phyloP scores from a whole-genome alignment of 345 rosid genomes.

The Melastoma malabathricum region DNA sequence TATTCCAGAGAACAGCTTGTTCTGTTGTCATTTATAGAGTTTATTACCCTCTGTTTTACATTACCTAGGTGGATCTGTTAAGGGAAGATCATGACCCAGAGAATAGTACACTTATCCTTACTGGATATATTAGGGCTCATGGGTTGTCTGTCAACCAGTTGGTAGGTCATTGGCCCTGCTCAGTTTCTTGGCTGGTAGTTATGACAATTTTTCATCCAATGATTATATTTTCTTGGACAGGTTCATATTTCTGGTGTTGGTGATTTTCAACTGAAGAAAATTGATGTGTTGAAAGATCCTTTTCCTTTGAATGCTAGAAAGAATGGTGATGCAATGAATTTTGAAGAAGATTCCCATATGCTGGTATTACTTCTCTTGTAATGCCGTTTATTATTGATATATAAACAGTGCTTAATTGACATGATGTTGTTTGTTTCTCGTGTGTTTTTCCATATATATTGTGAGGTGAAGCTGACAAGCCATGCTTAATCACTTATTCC shows the following conservation, averaged over 20 bases:
- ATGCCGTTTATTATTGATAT: not conserved
- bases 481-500: constrained; percentile 3
- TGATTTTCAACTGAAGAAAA: constrained; percentile 68
- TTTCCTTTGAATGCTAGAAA: constrained; percentile 54
- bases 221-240: constrained; percentile 18
- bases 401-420: no score
- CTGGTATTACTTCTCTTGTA: constrained; percentile 32
- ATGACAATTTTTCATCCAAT: not conserved
- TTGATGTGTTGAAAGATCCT: constrained; percentile 74
- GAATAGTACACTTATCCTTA: constrained; percentile 52
- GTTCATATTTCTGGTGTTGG: constrained; percentile 85
- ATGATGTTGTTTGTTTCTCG: no score
- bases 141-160: constrained; percentile 73
- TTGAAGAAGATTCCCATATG: constrained; percentile 33
- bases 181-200: constrained; percentile 6
- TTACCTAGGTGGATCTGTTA: constrained; percentile 40
- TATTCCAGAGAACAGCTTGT: no score
- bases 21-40: no score
- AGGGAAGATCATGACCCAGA: constrained; percentile 35
- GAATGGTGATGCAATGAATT: constrained; percentile 53
- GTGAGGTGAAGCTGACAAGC: no score
- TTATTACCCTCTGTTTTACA: not conserved
- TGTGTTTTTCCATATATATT: no score
- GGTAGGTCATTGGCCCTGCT: constrained; percentile 26
- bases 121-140: constrained; percentile 65